Conservation (phyloP, 2,329 filamentous ascomycete species). For the Ramichloridium luteum region DNA sequence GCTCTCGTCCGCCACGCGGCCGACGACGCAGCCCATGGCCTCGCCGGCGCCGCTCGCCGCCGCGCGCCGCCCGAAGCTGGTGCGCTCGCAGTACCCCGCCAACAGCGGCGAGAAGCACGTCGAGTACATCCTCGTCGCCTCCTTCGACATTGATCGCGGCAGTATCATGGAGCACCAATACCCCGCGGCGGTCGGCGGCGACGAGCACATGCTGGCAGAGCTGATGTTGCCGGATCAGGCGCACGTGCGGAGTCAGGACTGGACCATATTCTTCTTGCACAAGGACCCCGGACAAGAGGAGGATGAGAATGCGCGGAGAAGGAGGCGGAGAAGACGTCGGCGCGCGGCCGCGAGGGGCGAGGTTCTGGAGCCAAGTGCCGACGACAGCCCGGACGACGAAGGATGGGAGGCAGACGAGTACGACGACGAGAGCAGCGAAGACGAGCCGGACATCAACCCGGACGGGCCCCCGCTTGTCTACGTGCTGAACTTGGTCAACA, state of each 20-base stretch:
- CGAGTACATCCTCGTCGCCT: slow-evolving; percentile 94
- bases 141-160: slow-evolving; percentile 91
- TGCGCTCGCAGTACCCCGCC: slow-evolving; percentile 38
- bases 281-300: slow-evolving; percentile 84
- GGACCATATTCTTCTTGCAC: slow-evolving; percentile 98
- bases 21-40: slow-evolving; percentile 23
- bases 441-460: slow-evolving; percentile 37
- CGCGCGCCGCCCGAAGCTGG: slow-evolving; percentile 13
- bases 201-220: slow-evolving; percentile 96
- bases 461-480: slow-evolving; percentile 92
- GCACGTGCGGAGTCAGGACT: slow-evolving; percentile 88
- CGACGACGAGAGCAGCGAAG: slow-evolving; percentile 34
- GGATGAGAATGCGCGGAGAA: slow-evolving; percentile 50
- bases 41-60: background rate
- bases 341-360: slow-evolving; percentile 31
- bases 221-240: slow-evolving; percentile 97
- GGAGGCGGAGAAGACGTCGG: slow-evolving; percentile 28
- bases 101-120: slow-evolving; percentile 67
- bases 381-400: slow-evolving; percentile 39
- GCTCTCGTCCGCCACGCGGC: background rate
- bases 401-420: slow-evolving; percentile 40
- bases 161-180: slow-evolving; percentile 99
- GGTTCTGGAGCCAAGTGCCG: slow-evolving; percentile 35
- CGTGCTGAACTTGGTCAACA: slow-evolving; percentile 94
- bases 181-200: slow-evolving; percentile 84